Conservation (phyloP, 1,284 basidiomycete species). For the Amylostereum chailletii region DNA sequence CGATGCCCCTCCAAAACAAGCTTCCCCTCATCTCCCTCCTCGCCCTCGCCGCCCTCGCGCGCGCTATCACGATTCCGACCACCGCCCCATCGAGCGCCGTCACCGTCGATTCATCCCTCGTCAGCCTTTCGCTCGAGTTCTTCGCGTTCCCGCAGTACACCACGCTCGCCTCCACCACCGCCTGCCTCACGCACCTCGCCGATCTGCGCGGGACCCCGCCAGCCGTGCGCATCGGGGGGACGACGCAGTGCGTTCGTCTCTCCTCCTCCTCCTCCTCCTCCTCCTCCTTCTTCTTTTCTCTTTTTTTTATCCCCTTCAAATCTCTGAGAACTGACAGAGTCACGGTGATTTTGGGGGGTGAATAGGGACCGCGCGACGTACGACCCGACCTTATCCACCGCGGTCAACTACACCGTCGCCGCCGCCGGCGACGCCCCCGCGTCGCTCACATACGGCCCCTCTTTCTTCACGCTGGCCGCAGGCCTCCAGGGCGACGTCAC, state of each 20-base stretch:
- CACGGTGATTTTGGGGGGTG: no score
- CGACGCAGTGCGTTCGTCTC: conserved; percentile 28
- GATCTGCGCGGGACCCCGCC: conserved; percentile 26
- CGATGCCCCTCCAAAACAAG: no score
- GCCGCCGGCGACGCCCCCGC: conserved; percentile 28
- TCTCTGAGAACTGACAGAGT: no score
- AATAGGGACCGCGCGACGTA: conserved; percentile 32
- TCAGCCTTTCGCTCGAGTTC: conserved; percentile 32
- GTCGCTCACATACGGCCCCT: conserved; percentile 31
- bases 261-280: background rate
- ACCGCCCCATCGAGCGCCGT: conserved; percentile 21
- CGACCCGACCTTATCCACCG: conserved; percentile 20
- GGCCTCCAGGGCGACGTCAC: conserved; percentile 28
- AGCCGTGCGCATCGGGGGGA: conserved; percentile 33
- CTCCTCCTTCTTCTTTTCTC: no score
- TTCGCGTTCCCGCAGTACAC: conserved; percentile 34
- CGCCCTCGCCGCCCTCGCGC: background rate
- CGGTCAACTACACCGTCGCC: conserved; percentile 32
- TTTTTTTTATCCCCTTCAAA: no score
- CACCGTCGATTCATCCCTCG: conserved; percentile 23
- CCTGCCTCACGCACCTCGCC: conserved; percentile 28
- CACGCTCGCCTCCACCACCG: conserved; percentile 24
- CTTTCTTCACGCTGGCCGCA: conserved; percentile 28
- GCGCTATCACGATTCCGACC: conserved; percentile 21
- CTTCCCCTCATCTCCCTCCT: no score